Conservation (phyloP, 1,284 basidiomycete species). For the Gymnopus androsaceus region DNA sequence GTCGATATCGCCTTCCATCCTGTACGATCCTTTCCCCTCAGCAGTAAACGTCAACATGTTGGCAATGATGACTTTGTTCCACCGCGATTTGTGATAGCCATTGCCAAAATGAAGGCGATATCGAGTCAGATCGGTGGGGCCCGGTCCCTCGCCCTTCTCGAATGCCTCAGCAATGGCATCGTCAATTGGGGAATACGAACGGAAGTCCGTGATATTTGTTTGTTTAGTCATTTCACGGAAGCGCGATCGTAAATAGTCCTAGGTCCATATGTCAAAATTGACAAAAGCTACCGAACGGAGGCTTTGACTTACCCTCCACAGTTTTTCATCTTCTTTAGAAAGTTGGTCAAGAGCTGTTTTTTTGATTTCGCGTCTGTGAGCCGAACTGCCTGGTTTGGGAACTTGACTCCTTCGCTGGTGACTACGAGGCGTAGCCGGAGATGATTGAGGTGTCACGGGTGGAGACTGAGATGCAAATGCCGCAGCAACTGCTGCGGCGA, state of each 20-base stretch:
- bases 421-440: too few species aligned
- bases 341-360: neutral
- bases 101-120: neutral
- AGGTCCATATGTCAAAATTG: neutral
- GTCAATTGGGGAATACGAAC: neutral
- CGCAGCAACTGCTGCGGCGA: too few species aligned
- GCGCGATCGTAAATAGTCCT: too few species aligned
- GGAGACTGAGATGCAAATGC: too few species aligned
- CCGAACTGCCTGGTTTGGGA: neutral
- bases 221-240: neutral
- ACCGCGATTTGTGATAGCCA: neutral
- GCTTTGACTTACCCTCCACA: constrained; percentile 1
- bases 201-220: neutral
- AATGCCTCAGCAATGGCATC: neutral
- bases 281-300: neutral
- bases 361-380: neutral
- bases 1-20: neutral
- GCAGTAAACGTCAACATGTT: neutral
- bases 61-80: neutral
- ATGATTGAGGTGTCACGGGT: too few species aligned
- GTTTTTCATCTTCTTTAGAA: neutral
- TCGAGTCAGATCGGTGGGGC: neutral
- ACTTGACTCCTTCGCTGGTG: neutral
- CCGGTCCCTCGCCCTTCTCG: neutral
- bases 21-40: neutral